Evolutionary conservation across 495 filamentous ascomycete species (phyloP), one percentile per base, ranked within the genome.

Genomic region (Aspergillus haitiensis): DNA sequence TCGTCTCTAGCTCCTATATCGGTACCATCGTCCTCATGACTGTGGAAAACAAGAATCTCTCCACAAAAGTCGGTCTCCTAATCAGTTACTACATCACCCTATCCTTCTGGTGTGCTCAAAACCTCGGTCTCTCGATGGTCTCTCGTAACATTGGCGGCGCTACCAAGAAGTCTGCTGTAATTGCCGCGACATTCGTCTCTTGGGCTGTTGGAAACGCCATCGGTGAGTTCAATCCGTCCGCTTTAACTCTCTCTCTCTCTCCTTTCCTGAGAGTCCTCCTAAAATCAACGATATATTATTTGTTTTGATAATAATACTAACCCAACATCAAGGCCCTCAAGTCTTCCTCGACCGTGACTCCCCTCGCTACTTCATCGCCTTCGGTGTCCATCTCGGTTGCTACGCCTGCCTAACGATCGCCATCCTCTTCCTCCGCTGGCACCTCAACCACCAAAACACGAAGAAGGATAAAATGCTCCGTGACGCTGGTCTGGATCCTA

Each of bases 111-210:
- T 84, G 82, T 10, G 81, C 82, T 2, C 86, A 85, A 65, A 85
- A 84, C 2, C 79, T 83, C 2, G 63, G 84, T 1, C 70, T 88
- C 10, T 81, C 80, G 2, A 78, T 87, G 65, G 84, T 88, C 52
- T 79, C 77, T 1, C 81, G 80, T 15, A 88, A 89, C 52, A 81
- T 89, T n/a, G 84, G 84, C 10, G 86, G 86, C 12, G 87, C 86
- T 62, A 88, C 86, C 7, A 89, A 89, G 69, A 88, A 88, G 61
- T 73, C 79, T 0, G 73, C 74, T 3, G 75, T 80, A 2, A 76
- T 79, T 5, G 79, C 79, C 12, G 67, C 71, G 2, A 77, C 73
- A 0, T 78, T 79, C 46, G 67, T 79, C 16, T 74, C 73, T 5
- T 79, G 73, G 73, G 73, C 74, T 32, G 69, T 70, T 13, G 75